Evolutionary conservation across 495 filamentous ascomycete genomes (phyloP).

Genomic region (Neurospora intermedia): DNA sequence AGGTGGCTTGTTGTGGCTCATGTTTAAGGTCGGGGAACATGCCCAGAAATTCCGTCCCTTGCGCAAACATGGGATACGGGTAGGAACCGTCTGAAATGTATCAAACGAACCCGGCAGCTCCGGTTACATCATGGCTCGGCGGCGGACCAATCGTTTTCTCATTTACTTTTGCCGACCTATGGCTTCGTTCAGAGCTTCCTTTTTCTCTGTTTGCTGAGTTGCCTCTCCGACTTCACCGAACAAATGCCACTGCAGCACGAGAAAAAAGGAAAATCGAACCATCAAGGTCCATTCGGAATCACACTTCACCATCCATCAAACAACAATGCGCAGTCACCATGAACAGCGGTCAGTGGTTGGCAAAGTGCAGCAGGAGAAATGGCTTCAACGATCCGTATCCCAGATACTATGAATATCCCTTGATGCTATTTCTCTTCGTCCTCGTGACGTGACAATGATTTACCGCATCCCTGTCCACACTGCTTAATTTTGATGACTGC

Average conservation of each 20-base stretch:
- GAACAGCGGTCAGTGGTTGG: neutral
- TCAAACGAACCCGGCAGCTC: neutral
- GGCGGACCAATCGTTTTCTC: neutral
- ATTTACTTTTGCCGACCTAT: neutral
- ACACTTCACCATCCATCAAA: neutral
- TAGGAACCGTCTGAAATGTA: neutral
- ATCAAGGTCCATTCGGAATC: neutral
- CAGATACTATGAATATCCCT: neutral
- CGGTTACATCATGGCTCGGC: neutral
- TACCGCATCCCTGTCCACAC: constrained; percentile 7
- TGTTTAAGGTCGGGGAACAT: neutral
- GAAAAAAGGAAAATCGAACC: neutral
- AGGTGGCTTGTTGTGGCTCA: neutral
- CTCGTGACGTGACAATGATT: constrained; percentile 19
- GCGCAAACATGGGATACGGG: neutral
- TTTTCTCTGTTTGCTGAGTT: neutral
- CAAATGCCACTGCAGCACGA: neutral
- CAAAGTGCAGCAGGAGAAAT: neutral
- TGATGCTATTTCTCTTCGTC: constrained; percentile 2
- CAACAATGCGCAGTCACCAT: neutral
- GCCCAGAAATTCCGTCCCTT: neutral
- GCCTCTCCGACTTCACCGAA: neutral
- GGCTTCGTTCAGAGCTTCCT: neutral
- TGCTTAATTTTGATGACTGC: constrained; percentile 3
- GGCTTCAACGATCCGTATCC: neutral